Base-by-base conservation (phyloP, 768 basidiomycete genomes). In the Stropharia rugosoannulata region DNA sequence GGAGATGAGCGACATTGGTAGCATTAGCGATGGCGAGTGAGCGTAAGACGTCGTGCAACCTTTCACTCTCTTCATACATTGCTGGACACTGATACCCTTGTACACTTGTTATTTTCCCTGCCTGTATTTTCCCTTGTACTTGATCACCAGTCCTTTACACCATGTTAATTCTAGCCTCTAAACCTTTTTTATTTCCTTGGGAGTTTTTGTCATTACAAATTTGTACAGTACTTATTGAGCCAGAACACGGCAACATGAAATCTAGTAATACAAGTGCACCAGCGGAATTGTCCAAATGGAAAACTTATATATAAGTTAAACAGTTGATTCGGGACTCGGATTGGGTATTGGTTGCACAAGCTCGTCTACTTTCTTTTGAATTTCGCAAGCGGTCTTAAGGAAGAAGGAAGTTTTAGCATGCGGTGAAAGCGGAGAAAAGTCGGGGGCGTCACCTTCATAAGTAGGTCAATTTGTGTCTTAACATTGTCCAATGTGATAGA, bases 1-100 rank as follows among this genome's bases (percentile, higher is more conserved):
- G 62, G 90, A 87, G 66, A 92, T 93, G 88, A 93, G 91, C 70
- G 91, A 92, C 54, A 77, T 90, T 58, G 90, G 89, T 57, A 92
- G 88, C 73, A 84, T 90, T 72, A 88, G 84, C 70, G 90, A 89
- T 50, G 83, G 80, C 59, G 88, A 85, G 57, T 76, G 70, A 68
- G 32, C 13, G 19, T 9, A 35, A 12, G 25, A 43, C 44, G 53
- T 54, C 56, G 32, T 54, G 41, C 43, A 48, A 57, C 45, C 53
- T 32, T 25, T 36, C 44, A 49, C 35, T 53, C 40, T 56, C 47
- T 43, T 37, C 18, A 47, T 42, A 10, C 22, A 16, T 15, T 36
- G 25, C 54, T 48, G 43, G 36, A 46, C 36, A 37, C n/a, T 40
- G 46, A 48, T 39, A 45, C 49, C 59, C 49, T 25, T 55, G 56